Evolutionary conservation across 306 rosid genomes (phyloP), one percentile per base, ranked within the genome.

Genomic region (Casuarina cunninghamiana): DNA sequence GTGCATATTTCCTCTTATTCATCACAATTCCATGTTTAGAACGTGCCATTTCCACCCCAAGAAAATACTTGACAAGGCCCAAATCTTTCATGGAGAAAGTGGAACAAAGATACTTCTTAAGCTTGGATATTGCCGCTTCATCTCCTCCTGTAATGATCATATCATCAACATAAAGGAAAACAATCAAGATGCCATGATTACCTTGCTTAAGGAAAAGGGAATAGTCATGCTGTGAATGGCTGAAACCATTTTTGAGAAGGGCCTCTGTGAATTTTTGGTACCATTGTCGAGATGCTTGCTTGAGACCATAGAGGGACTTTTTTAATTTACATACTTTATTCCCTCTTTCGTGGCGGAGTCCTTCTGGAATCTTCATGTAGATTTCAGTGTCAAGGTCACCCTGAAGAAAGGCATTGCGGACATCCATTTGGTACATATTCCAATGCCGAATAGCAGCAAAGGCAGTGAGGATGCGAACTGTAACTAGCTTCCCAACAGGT

Each of bases 301-400:
- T 69, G 1, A 69, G 4, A 1, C 54, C 55, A 11, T 45, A 63
- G 0, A 63, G 6, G 4, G 48, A 44, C 6, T 44, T 44, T 6
- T 44, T 44, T 1, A 44, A 0, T 8, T 4, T 44, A 10, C 55
- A 69, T 0, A 69, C 55, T 5, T 42, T 35, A 7, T 3, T 0
- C 8, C 11, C 16, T 4, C 32, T 1, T 0, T 13, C 1, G 0
- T 7, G 0, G 2, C 1, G 0, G 17, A 69, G n/a, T 1, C 55
- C 37, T 0, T 3, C 6, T 1, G 53, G 73, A 2, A 69, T 0
- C 1, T 42, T 2, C 73, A 69, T 45, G 16, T 69, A 45, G 0
- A 69, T 54, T 2, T 69, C 39, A 3, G 44, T 16, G 16, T 69
- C 0, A 1, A 69, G 38, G 3, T 69, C 73, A 6, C 41, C 54